These are phyloP conservation scores for Epicoccum nigrum DNA, from an alignment of 2,329 filamentous ascomycete species.

Conservation along the genomic window DNA sequence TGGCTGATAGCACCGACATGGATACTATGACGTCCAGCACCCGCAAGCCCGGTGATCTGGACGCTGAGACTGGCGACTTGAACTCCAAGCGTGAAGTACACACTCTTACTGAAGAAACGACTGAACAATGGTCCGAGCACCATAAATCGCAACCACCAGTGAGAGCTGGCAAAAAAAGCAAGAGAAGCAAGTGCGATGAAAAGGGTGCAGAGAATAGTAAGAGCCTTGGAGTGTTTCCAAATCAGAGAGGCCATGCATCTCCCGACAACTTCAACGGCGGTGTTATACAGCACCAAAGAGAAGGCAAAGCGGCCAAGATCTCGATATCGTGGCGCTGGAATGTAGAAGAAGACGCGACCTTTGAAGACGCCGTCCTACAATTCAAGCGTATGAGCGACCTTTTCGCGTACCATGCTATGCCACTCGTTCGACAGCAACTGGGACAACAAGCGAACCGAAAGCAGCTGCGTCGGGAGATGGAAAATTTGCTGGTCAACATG, in stretches of 20 bases:
- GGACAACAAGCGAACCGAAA: slow-evolving; percentile 16
- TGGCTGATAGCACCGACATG: background rate
- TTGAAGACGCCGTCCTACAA: background rate
- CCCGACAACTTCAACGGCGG: background rate
- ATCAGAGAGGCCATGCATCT: no score
- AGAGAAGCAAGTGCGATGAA: no score
- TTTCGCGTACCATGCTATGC: slow-evolving; percentile 35
- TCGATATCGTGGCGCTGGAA: slow-evolving; percentile 32
- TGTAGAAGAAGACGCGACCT: slow-evolving; percentile 14
- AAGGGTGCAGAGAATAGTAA: no score
- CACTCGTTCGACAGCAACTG: slow-evolving; percentile 19
- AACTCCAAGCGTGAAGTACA: no score
- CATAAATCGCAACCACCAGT: no score
- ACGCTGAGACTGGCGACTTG: no score
- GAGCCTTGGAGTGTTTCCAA: no score
- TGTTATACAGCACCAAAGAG: background rate
- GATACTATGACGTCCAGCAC: background rate
- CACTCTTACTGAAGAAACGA: no score
- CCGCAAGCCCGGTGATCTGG: background rate
- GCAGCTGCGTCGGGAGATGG: slow-evolving; percentile 20
- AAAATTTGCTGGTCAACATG: slow-evolving; percentile 17
- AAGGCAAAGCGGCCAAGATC: slow-evolving; percentile 19
- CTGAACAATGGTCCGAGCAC: no score
- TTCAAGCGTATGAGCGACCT: slow-evolving; percentile 29
- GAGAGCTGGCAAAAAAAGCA: no score